Conservation (phyloP, 306 rosid genomes). For the Trifolium pratense region DNA sequence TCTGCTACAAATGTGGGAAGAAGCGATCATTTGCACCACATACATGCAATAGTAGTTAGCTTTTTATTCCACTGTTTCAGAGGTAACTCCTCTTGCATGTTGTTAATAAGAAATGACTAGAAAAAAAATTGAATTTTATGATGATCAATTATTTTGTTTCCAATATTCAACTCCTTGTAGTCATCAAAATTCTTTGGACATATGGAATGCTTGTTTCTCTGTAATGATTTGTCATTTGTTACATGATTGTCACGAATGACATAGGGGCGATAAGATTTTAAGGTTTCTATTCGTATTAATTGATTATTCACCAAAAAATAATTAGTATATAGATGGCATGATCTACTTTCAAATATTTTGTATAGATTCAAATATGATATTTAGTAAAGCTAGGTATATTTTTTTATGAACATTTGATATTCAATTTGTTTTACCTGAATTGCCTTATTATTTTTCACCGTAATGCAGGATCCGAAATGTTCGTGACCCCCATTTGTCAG, state of each 20-base stretch:
- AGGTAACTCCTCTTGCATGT: neutral
- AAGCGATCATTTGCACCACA: neutral
- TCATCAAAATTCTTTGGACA: neutral
- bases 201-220: neutral
- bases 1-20: slow-evolving; percentile 8
- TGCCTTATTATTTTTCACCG: neutral
- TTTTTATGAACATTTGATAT: too few species aligned
- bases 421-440: too few species aligned
- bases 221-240: neutral
- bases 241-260: neutral
- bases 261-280: neutral
- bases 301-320: too few species aligned
- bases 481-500: neutral
- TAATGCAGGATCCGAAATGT: neutral
- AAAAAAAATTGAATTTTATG: neutral
- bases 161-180: neutral
- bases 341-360: too few species aligned
- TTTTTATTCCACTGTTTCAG: neutral
- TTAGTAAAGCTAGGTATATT: too few species aligned
- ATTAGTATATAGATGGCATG: too few species aligned
- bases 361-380: too few species aligned
- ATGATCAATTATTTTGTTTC: neutral
- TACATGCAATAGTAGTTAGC: neutral
- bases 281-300: too few species aligned
- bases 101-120: neutral